Base-by-base conservation (phyloP, 305 asterid genomes). In the Plantago coronopus region DNA sequence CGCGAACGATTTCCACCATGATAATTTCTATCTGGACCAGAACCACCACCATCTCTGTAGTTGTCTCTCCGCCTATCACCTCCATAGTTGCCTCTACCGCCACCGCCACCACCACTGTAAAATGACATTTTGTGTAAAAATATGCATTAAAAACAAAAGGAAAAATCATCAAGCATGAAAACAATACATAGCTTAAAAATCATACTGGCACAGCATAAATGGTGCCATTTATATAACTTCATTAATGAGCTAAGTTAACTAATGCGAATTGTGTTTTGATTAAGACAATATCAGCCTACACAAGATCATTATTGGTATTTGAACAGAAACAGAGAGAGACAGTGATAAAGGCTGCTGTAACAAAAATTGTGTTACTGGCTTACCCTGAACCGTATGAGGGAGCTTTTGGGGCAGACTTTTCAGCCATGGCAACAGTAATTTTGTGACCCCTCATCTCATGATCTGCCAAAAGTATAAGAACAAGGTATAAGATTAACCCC, bases 1-100 rank as follows among this genome's bases (percentile, higher is more conserved):
- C 96, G 96, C 6, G 97, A 80, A 47, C 99, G 97, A 72, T 84
- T 90, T 80, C 99, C 99, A 11, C 97, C 95, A 74, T 84, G 82
- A 67, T 77, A 74, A 59, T 93, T 78, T 72, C 99, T 85, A 67
- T 87, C 97, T 29, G 99, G 99, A 61, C 96, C 97, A 59, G 97
- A 82, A 61, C 83, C 84, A 67, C 95, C 95, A 57, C 95, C 80
- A 31, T 82, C 99, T 75, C 97, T 70, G 42, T 70, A 77, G 79
- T 83, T 90, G 80, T 83, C 99, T 75, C 96, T 81, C 31, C 95
- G 88, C 55, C 89, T 72, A 67, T 76, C 95, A 37, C 90, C 95
- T 29, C 97, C 96, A 57, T 81, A 83, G 79, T 85, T 86, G 67
- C 95, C 96, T 83, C 96, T 78, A 72, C 99, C 96, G 48, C 96